Evolutionary conservation across 169 alveolate species (phyloP).

Genomic region (Theileria orientalis): DNA sequence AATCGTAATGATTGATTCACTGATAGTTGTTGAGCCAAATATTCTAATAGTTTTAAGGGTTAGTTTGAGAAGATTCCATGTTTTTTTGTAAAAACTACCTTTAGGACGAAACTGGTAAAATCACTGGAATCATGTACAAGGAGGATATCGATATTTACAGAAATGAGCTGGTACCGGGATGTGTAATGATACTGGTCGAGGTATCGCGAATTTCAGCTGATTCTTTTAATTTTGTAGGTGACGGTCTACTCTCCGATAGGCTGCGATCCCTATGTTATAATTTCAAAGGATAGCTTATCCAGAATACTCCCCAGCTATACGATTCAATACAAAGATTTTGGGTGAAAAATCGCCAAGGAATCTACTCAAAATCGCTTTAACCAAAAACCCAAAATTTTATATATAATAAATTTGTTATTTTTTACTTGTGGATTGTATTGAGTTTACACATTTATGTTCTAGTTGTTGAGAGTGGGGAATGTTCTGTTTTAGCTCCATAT

Average conservation of each 20-base stretch:
- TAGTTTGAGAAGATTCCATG: not conserved
- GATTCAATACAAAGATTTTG: not conserved
- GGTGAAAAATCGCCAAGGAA: too few relatives aligned
- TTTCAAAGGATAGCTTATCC: not conserved
- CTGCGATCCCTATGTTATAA: constrained; percentile 15
- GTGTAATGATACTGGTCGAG: constrained; percentile 15
- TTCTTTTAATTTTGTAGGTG: constrained; percentile 6
- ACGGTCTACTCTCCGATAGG: constrained; percentile 26
- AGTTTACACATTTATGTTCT: too few relatives aligned
- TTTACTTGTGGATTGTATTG: too few relatives aligned
- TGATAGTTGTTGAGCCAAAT: constrained; percentile 4
- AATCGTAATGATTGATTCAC: constrained; percentile 24
- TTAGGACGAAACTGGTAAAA: constrained; percentile 48
- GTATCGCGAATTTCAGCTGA: not conserved
- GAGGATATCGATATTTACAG: constrained; percentile 25
- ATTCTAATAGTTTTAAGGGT: constrained; percentile 21
- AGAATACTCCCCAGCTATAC: not conserved
- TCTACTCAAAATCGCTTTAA: too few relatives aligned
- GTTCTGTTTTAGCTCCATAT: too few relatives aligned
- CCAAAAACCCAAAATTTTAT: too few relatives aligned
- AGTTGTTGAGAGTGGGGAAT: too few relatives aligned
- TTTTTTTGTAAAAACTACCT: not conserved
- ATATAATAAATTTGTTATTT: too few relatives aligned
- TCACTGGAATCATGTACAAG: constrained; percentile 30
- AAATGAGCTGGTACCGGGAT: constrained; percentile 31